Evolutionary conservation across 2,329 filamentous ascomycete species (phyloP).

Genomic region (Hypomyces perniciosus): DNA sequence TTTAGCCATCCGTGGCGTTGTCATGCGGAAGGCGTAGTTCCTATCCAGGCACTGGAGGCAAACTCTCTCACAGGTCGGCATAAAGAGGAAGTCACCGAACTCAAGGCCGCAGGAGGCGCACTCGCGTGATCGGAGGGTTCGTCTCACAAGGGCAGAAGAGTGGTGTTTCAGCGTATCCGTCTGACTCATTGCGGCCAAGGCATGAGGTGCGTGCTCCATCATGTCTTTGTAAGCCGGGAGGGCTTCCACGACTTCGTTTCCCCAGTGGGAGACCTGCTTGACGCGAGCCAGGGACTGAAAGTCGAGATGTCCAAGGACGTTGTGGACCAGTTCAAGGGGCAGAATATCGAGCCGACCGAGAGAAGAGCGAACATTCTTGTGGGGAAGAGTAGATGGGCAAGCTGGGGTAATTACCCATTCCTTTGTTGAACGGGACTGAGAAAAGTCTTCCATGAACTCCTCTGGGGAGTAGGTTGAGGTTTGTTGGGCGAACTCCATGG

Average conservation of each 20-base stretch:
- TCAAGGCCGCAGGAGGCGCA: constrained; percentile 23
- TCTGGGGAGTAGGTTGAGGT: no score
- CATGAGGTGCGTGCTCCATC: constrained; percentile 33
- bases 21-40: constrained; percentile 22
- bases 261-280: constrained; percentile 20
- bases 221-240: constrained; percentile 35
- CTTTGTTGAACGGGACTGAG: no score
- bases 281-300: constrained; percentile 25
- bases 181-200: constrained; percentile 20
- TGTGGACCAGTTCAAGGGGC: constrained; percentile 20
- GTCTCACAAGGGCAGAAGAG: constrained; percentile 17
- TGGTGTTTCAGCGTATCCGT: constrained; percentile 20
- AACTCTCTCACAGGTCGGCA: constrained; percentile 27
- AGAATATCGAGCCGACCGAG: constrained; percentile 23
- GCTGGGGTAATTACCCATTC: neutral
- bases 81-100: constrained; percentile 26
- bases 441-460: no score
- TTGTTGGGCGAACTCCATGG: no score
- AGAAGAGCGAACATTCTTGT: constrained; percentile 12
- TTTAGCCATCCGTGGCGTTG: constrained; percentile 16
- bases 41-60: constrained; percentile 24
- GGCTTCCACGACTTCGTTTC: constrained; percentile 20
- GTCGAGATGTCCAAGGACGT: constrained; percentile 22
- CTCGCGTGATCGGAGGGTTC: constrained; percentile 17
- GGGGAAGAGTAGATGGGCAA: neutral